Conservation (phyloP, 306 rosid species). For the Luffa acutangula region DNA sequence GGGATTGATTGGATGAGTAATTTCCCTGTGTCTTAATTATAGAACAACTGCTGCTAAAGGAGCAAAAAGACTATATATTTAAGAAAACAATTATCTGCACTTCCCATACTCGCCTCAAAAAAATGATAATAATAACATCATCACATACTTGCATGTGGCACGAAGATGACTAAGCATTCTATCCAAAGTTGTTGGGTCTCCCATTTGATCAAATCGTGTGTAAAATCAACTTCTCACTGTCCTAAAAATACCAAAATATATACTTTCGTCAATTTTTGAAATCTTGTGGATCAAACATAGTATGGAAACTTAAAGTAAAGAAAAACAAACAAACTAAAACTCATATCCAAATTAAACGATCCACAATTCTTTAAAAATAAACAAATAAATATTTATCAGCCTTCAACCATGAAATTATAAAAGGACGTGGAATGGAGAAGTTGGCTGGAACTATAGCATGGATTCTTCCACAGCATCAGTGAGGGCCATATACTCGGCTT, state of each 20-base stretch:
- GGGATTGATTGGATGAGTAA: not conserved
- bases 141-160: slow-evolving; percentile 66
- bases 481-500: too few species aligned
- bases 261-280: not conserved
- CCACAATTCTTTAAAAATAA: too few species aligned
- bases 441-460: too few species aligned
- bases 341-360: not conserved
- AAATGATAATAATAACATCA: not conserved
- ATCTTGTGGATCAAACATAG: not conserved
- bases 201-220: slow-evolving; percentile 25
- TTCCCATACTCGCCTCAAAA: not conserved
- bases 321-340: not conserved
- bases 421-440: too few species aligned
- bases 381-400: too few species aligned
- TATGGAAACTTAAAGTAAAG: not conserved
- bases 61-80: not conserved
- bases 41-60: not conserved
- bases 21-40: not conserved
- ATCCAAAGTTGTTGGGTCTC: slow-evolving; percentile 44
- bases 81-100: not conserved
- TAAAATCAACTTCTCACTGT: not conserved
- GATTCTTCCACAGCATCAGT: too few species aligned
- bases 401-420: too few species aligned
- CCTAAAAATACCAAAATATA: not conserved
- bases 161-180: slow-evolving; percentile 57